Percentiles rank a stretch among this genome's conserved stretches.
Evolutionary conservation across 1,284 basidiomycete species (phyloP).

Genomic region (Megacollybia platyphylla): DNA sequence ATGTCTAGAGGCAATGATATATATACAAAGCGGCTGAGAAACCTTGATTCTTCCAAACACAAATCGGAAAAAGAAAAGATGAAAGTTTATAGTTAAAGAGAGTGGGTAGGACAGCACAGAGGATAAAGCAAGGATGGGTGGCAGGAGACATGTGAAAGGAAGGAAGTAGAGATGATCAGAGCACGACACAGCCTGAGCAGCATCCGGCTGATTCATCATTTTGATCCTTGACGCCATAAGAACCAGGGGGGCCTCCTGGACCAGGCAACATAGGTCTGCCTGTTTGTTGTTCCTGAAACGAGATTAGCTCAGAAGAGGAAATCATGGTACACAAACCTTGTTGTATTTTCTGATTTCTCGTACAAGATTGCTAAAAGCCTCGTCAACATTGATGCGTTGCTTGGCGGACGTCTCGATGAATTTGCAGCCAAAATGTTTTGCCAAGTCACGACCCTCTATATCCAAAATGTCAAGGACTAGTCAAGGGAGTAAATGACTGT

Average conservation of each 20-base stretch:
- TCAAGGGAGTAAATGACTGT: slow-evolving; percentile 13
- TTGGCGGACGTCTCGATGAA: slow-evolving; percentile 99
- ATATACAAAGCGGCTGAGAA: neutral
- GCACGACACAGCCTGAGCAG: slow-evolving; percentile 64
- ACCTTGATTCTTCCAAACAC: too few relatives aligned
- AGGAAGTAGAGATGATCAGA: slow-evolving; percentile 24
- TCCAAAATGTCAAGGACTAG: neutral
- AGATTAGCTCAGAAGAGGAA: slow-evolving; percentile 2
- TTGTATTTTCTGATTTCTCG: slow-evolving; percentile 96
- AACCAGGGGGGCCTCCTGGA: slow-evolving; percentile 25
- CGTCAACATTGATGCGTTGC: slow-evolving; percentile 96
- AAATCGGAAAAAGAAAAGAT: neutral
- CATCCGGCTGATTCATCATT: slow-evolving; percentile 52
- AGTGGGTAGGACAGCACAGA: neutral
- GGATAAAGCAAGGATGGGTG: slow-evolving; percentile 7
- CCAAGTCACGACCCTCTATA: slow-evolving; percentile 92
- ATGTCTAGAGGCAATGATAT: neutral
- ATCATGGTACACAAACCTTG: slow-evolving; percentile 37
- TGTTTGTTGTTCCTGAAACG: slow-evolving; percentile 29
- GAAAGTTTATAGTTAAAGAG: neutral
- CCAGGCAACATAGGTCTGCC: slow-evolving; percentile 41
- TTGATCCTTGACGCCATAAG: slow-evolving; percentile 30
- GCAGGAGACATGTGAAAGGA: slow-evolving; percentile 9
- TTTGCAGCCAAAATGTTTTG: slow-evolving; percentile 92
- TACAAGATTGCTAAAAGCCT: slow-evolving; percentile 95